Percentiles rank a stretch among this genome's conserved stretches.
These are phyloP conservation scores for Aspergillus olivimuriae DNA, from an alignment of 495 filamentous ascomycete species.

Conservation along the genomic window DNA sequence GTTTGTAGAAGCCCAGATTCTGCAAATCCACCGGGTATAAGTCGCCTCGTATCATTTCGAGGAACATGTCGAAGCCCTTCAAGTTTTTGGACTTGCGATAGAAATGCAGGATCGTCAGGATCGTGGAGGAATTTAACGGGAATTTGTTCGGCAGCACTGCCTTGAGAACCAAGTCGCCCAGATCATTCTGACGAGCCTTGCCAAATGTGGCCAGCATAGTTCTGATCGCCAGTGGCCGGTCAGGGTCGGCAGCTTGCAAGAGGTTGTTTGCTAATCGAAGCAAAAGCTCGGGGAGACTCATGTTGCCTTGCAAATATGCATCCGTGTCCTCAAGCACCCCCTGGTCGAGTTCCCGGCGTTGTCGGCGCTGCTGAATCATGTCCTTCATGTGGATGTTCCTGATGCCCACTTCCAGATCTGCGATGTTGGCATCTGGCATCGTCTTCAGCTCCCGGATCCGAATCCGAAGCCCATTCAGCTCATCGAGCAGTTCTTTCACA, in stretches of 20 bases:
- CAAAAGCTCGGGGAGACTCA: slow-evolving; percentile 33
- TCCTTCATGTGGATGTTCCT: slow-evolving; percentile 12
- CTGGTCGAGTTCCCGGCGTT: slow-evolving; percentile 20
- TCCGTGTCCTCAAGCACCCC: slow-evolving; percentile 28
- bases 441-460: slow-evolving; percentile 26
- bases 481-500: slow-evolving; percentile 24
- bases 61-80: slow-evolving; percentile 36
- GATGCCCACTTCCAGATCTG: slow-evolving; percentile 29
- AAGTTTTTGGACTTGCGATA: slow-evolving; percentile 41
- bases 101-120: slow-evolving; percentile 30
- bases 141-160: slow-evolving; percentile 36
- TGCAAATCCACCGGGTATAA: slow-evolving; percentile 33
- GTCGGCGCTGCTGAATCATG: slow-evolving; percentile 8
- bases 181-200: slow-evolving; percentile 35
- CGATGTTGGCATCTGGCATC: slow-evolving; percentile 11
- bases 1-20: slow-evolving; percentile 26
- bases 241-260: slow-evolving; percentile 27
- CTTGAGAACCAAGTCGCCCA: slow-evolving; percentile 32
- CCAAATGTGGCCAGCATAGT: slow-evolving; percentile 34
- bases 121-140: slow-evolving; percentile 28
- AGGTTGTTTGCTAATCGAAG: slow-evolving; percentile 32
- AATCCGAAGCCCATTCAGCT: slow-evolving; percentile 26
- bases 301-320: slow-evolving; percentile 21
- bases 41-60: slow-evolving; percentile 34
- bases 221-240: slow-evolving; percentile 27